Evolutionary conservation across 1,284 basidiomycete species (phyloP).

Genomic region (Hemileia vastatrix): DNA sequence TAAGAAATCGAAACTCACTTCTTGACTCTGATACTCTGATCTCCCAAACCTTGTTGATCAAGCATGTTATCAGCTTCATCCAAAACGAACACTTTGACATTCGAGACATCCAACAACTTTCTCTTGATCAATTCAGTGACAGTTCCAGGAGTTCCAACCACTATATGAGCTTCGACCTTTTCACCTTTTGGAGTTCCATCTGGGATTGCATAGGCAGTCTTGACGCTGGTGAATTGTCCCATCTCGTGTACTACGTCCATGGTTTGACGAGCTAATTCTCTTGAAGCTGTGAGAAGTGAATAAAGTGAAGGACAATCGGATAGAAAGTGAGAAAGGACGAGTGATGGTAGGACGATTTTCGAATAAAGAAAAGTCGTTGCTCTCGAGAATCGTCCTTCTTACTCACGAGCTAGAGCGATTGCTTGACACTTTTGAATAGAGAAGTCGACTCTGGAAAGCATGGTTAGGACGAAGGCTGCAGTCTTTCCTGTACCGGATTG

Average conservation of each 20-base stretch:
- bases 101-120: slow-evolving; percentile 59
- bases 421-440: slow-evolving; percentile 73
- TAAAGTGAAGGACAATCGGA: neutral
- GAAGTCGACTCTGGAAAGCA: slow-evolving; percentile 89
- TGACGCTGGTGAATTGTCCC: slow-evolving; percentile 86
- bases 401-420: slow-evolving; percentile 27
- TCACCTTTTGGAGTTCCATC: too few relatives aligned
- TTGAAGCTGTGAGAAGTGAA: slow-evolving; percentile 66
- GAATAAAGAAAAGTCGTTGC: neutral
- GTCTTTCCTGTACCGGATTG: slow-evolving; percentile 99
- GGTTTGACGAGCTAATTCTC: slow-evolving; percentile 93
- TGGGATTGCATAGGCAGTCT: slow-evolving; percentile 89
- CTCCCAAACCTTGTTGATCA: slow-evolving; percentile 84
- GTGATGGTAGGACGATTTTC: neutral
- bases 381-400: neutral
- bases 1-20: slow-evolving; percentile 55
- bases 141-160: slow-evolving; percentile 93
- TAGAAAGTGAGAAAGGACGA: neutral
- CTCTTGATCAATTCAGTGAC: slow-evolving; percentile 72
- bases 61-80: slow-evolving; percentile 99
- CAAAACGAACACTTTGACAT: slow-evolving; percentile 85
- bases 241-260: slow-evolving; percentile 90
- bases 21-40: slow-evolving; percentile 87
- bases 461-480: slow-evolving; percentile 91
- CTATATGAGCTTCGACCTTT: slow-evolving; percentile 72